phyloP scores from a whole-genome alignment of 2,329 filamentous ascomycete genomes.

The Elsinoe ampelina region DNA sequence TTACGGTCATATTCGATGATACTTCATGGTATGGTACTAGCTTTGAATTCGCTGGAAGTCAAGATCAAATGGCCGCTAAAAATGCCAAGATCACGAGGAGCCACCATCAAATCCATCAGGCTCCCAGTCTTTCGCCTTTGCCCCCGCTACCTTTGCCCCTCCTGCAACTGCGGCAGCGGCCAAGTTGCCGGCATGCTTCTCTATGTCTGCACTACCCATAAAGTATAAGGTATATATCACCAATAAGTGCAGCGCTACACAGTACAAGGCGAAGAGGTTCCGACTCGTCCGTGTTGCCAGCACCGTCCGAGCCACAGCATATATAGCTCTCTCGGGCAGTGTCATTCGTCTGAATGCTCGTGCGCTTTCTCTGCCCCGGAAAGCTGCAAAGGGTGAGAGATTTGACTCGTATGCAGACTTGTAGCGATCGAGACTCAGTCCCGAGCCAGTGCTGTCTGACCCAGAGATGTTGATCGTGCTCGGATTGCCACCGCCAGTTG shows the following conservation, averaged over 20 bases:
- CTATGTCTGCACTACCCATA: conserved; percentile 61
- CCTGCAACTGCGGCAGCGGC: conserved; percentile 33
- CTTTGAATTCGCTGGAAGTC: background rate
- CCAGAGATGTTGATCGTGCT: conserved; percentile 51
- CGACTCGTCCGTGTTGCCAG: conserved; percentile 81
- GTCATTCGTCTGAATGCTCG: conserved; percentile 90
- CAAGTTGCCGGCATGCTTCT: conserved; percentile 50
- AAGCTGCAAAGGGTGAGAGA: conserved; percentile 90
- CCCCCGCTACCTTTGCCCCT: conserved; percentile 22
- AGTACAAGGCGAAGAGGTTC: conserved; percentile 90
- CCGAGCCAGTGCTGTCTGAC: conserved; percentile 50
- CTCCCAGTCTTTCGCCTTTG: conserved; percentile 26
- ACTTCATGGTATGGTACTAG: too few species aligned
- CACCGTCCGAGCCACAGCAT: conserved; percentile 83
- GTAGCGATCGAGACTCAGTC: conserved; percentile 71
- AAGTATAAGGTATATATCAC: conserved; percentile 83
- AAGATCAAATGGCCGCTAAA: background rate
- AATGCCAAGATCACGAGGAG: conserved; percentile 3
- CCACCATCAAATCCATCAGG: conserved; percentile 27
- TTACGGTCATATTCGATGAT: background rate
- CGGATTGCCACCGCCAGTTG: conserved; percentile 57
- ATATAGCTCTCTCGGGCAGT: conserved; percentile 78
- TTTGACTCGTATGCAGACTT: conserved; percentile 88
- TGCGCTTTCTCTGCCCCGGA: conserved; percentile 84
- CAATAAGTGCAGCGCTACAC: conserved; percentile 75